Conservation (phyloP, 1,284 basidiomycete species). For the Ceraceosorus guamensis region DNA sequence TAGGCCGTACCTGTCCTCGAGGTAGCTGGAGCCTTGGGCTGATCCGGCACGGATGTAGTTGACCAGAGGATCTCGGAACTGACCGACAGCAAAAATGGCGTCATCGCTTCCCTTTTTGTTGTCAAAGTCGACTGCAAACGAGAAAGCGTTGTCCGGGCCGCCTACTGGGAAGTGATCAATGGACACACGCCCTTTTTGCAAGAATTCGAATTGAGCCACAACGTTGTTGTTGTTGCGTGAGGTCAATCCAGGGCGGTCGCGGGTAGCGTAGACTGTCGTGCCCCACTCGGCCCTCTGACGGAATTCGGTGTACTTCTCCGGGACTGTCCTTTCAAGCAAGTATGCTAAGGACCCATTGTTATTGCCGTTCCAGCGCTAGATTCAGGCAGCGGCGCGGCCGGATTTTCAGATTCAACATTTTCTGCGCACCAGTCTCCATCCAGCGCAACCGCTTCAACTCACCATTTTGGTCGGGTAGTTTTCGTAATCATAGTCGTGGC, state of each 20-base stretch:
- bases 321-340: slow-evolving; percentile 30
- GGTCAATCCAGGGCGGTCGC: slow-evolving; percentile 27
- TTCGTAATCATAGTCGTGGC: slow-evolving; percentile 42
- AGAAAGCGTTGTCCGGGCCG: slow-evolving; percentile 42
- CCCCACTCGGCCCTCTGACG: slow-evolving; percentile 47
- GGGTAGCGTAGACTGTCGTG: slow-evolving; percentile 33
- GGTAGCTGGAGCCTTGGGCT: slow-evolving; percentile 25
- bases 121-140: slow-evolving; percentile 39
- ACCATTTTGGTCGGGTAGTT: slow-evolving; percentile 12
- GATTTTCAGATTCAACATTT: too few species aligned
- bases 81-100: slow-evolving; percentile 37
- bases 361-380: slow-evolving; percentile 23
- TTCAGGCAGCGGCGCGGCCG: background rate
- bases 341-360: slow-evolving; percentile 27
- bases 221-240: slow-evolving; percentile 43
- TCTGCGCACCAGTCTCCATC: too few species aligned
- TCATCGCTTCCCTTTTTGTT: slow-evolving; percentile 26
- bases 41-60: slow-evolving; percentile 32
- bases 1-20: slow-evolving; percentile 41
- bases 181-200: slow-evolving; percentile 29
- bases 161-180: slow-evolving; percentile 27
- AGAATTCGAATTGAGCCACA: slow-evolving; percentile 35
- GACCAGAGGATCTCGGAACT: slow-evolving; percentile 37
- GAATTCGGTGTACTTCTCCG: slow-evolving; percentile 38
- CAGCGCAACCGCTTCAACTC: background rate